These are phyloP conservation scores for Synchytrium microbalum DNA, from an alignment of 371 early-diverging fungal genomes.

Conservation along the genomic window DNA sequence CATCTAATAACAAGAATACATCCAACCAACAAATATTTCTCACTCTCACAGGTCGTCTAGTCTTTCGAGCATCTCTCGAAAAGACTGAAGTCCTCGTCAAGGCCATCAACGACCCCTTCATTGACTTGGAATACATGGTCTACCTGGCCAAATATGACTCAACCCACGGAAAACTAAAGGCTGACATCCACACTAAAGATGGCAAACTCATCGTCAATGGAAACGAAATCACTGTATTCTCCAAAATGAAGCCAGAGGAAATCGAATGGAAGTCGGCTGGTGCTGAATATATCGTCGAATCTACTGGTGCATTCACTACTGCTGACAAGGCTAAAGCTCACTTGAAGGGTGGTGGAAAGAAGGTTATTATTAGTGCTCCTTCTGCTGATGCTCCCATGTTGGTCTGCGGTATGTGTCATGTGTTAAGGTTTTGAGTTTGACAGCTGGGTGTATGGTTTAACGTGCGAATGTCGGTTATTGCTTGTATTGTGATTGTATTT, in stretches of 20 bases:
- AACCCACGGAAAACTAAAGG: constrained; percentile 89
- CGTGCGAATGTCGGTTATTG: constrained; percentile 12
- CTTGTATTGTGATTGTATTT: constrained; percentile 10
- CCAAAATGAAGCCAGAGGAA: constrained; percentile 66
- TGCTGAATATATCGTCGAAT: constrained; percentile 96
- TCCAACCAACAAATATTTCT: no score
- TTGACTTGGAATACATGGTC: constrained; percentile 90
- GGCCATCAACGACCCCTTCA: constrained; percentile 98
- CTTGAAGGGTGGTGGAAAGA: constrained; percentile 90
- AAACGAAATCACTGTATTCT: constrained; percentile 62
- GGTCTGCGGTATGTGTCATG: constrained; percentile 48
- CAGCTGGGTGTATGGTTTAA: constrained; percentile 32
- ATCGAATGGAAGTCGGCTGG: constrained; percentile 88
- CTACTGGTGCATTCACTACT: constrained; percentile 97
- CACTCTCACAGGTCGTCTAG: constrained; percentile 98
- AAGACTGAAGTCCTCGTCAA: constrained; percentile 75
- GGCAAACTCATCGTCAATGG: constrained; percentile 84
- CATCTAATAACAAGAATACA: no score
- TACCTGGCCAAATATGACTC: constrained; percentile 73
- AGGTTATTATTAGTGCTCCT: constrained; percentile 98
- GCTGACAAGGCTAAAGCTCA: constrained; percentile 83
- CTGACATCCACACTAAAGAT: constrained; percentile 63
- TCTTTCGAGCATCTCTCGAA: constrained; percentile 82
- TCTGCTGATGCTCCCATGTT: constrained; percentile 74
- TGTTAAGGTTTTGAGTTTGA: background rate